Evolutionary conservation across 768 basidiomycete genomes (phyloP), one percentile per base, ranked within the genome.

Genomic region (Mycena latifolia): DNA sequence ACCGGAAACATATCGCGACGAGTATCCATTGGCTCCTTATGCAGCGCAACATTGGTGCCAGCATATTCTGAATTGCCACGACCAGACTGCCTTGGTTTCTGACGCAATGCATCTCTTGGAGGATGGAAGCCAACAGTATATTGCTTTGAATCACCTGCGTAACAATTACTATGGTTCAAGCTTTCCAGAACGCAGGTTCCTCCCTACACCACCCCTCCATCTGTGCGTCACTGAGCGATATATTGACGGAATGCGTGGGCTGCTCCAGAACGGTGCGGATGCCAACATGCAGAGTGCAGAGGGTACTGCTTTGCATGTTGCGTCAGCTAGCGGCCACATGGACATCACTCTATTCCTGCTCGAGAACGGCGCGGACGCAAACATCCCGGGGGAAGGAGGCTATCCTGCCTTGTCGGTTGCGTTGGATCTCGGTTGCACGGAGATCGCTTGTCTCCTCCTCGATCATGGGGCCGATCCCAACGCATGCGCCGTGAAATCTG

Each of bases 281-380:
- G 45, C 58, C 28, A 50, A 65, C 54, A n/a, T 37, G 22, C 20
- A n/a, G 12, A 15, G 8, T n/a, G 45, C 10, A 12, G 46, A 27
- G 11, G 52, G 52, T 3, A n/a, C 15, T 37, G 15, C 52, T 2
- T 37, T 33, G 52, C 52, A 33, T 2, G 31, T 18, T 8, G 33
- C 31, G 9, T 53, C 29, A 35, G 28, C 31, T 6, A 33, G 31
- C 6, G 31, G 31, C 31, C 31, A 33, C 31, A 33, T 33, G 31
- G 31, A 33, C 11, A 33, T 33, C 31, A 25, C 12, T n/a, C n/a
- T n/a, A n/a, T 17, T 31, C 4, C 41, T 63, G 12, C 35, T 63
- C 25, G 20, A 63, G 22, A 29, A 27, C 6, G 62, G 62, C 20
- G 62, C 62, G 22, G 41, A 55, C 50, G 52, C 56, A 8, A 31